phyloP scores from a whole-genome alignment of 2,329 filamentous ascomycete species.

The Exophiala spinifera region DNA sequence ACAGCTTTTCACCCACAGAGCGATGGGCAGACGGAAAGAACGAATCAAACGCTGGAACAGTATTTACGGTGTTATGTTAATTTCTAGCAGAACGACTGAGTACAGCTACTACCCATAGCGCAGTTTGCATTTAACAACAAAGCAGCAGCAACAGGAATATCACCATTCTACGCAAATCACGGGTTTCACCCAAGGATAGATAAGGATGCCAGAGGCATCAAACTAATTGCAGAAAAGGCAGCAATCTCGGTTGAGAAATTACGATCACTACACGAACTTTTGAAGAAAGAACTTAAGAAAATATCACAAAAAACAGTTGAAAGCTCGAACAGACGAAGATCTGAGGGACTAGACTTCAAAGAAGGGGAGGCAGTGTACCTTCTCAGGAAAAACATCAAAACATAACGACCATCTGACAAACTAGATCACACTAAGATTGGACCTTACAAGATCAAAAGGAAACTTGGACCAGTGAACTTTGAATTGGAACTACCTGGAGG shows the following conservation, averaged over 20 bases:
- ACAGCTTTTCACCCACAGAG: constrained; percentile 14
- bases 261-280: constrained; percentile 1
- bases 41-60: constrained; percentile 22
- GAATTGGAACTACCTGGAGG: constrained; percentile 8
- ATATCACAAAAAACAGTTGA: constrained; percentile 1
- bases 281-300: constrained; percentile 8
- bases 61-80: constrained; percentile 22
- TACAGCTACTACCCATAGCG: neutral
- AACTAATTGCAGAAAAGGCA: constrained; percentile 3
- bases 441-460: constrained; percentile 14
- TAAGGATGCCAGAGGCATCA: neutral
- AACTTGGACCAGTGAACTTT: constrained; percentile 12
- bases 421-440: constrained; percentile 12
- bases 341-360: constrained; percentile 4
- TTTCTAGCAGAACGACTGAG: constrained; percentile 19
- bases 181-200: constrained; percentile 4
- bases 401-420: constrained; percentile 12
- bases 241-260: constrained; percentile 1
- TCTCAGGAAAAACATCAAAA: constrained; percentile 16
- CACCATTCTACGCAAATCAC: constrained; percentile 17
- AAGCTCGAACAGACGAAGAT: constrained; percentile 7
- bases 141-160: constrained; percentile 1
- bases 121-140: constrained; percentile 5
- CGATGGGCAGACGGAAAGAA: constrained; percentile 16
- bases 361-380: constrained; percentile 11